These are phyloP conservation scores for Calendula officinalis DNA, from an alignment of 129 eudicot genomes.

Conservation along the genomic window DNA sequence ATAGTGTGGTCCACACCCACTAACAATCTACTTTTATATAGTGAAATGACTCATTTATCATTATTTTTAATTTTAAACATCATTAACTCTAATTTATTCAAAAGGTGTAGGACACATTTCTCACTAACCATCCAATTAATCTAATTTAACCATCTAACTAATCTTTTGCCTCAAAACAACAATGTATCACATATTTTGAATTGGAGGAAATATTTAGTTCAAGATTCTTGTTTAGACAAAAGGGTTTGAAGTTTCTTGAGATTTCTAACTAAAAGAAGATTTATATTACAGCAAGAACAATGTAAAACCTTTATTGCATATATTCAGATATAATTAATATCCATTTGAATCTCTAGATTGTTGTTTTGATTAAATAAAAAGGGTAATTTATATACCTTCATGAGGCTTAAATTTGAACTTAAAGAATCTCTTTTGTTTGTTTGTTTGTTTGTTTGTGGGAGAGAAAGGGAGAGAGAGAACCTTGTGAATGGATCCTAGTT, in stretches of 20 bases:
- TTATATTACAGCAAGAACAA: background rate
- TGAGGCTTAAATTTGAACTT: background rate
- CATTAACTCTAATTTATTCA: no score
- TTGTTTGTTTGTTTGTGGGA: background rate
- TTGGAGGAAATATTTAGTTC: no score
- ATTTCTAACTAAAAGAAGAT: slow-evolving; percentile 1
- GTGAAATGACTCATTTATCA: no score
- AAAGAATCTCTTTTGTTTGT: no score
- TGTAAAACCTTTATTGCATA: slow-evolving; percentile 1
- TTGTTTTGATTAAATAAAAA: background rate
- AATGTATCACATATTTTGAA: no score
- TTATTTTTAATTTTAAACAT: no score
- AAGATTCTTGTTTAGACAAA: background rate
- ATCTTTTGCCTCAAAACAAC: no score
- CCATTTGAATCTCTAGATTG: slow-evolving; percentile 8
- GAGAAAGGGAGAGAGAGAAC: slow-evolving; percentile 40
- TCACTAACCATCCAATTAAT: no score
- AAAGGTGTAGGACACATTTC: no score
- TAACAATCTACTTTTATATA: no score
- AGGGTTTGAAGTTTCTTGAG: slow-evolving; percentile 5
- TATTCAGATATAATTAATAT: background rate
- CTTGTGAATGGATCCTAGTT: slow-evolving; percentile 86
- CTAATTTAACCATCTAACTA: no score
- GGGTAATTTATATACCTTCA: background rate
- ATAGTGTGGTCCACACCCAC: no score